Evolutionary conservation across 805 yeast species (phyloP), one percentile per base, ranked within the genome.

Genomic region (Scheffersomyces amazonensis): DNA sequence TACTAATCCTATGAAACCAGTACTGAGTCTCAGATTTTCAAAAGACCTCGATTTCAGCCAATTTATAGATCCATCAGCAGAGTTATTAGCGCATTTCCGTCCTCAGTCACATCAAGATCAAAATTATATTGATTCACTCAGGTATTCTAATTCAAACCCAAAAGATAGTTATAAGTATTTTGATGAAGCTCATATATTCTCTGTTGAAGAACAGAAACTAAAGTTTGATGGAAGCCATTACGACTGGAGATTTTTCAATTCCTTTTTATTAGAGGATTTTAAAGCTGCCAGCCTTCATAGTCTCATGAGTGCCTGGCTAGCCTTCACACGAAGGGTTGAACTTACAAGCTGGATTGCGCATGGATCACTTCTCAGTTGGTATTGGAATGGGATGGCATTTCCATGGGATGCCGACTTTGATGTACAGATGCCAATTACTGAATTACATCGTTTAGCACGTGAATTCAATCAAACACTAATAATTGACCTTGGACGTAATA

Each of bases 201-300:
- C 16, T 5, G 17, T 4, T 5, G 3, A 5, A 13, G 17, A 15
- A 13, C 17, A n/a, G n/a, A n/a, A n/a, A n/a, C n/a, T n/a, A n/a
- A n/a, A n/a, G n/a, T 69, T 69, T 34, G 43, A 48, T 46, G 80
- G 80, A 15, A 69, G 71, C 53, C 85, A 80, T 52, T 76, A 77
- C 46, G 86, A 81, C 52, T 73, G 71, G 67, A 57, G 83, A 38
- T 81, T 81, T 44, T 80, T 77, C 61, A 71, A 71, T 44, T 83
- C 81, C 12, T 67, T 75, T 1, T 61, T 80, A 42, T 77, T 75
- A 10, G 66, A 60, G 36, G 36, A 48, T 32, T 40, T 38, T 36
- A 42, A 44, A 15, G 35, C 57, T 22, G 39, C 53, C 15, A 46
- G 44, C 25, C 53, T 53, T 13, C 56, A 54, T 31, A 46, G 60